Evolutionary conservation across 1,139 yeast genomes (phyloP).

Genomic region (Candida tetrigidarum): DNA sequence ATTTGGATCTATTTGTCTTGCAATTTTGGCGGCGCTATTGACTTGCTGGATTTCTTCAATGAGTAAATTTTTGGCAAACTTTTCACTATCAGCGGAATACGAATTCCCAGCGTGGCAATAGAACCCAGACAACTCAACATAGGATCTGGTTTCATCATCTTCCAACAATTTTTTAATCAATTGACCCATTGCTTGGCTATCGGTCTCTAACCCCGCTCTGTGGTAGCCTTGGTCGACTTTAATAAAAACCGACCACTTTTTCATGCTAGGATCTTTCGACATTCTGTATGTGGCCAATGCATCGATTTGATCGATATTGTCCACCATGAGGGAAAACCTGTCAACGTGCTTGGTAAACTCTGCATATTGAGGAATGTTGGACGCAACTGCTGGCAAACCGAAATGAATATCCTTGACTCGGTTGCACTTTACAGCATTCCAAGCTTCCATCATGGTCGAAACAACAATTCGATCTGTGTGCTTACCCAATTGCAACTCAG

Average conservation of each 20-base stretch:
- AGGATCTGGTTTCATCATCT: constrained; percentile 22
- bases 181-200: constrained; percentile 29
- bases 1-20: constrained; percentile 30
- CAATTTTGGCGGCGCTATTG: constrained; percentile 53
- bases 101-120: constrained; percentile 86
- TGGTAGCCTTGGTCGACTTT: constrained; percentile 65
- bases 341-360: constrained; percentile 46
- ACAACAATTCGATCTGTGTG: constrained; percentile 59
- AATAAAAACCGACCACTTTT: constrained; percentile 58
- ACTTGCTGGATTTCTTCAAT: constrained; percentile 61
- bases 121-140: constrained; percentile 62
- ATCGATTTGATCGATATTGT: constrained; percentile 59
- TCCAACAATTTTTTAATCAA: constrained; percentile 32
- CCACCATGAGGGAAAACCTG: constrained; percentile 61
- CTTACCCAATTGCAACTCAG: constrained; percentile 32
- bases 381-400: constrained; percentile 69
- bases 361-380: constrained; percentile 54
- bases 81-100: constrained; percentile 52
- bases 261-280: constrained; percentile 20
- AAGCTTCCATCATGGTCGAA: constrained; percentile 71
- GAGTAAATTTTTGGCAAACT: constrained; percentile 52
- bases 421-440: constrained; percentile 52
- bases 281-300: constrained; percentile 41
- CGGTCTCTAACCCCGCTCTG: constrained; percentile 61
- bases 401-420: constrained; percentile 62